phyloP scores from a whole-genome alignment of 148 eudicot genomes.

The Pouteria glomerata region DNA sequence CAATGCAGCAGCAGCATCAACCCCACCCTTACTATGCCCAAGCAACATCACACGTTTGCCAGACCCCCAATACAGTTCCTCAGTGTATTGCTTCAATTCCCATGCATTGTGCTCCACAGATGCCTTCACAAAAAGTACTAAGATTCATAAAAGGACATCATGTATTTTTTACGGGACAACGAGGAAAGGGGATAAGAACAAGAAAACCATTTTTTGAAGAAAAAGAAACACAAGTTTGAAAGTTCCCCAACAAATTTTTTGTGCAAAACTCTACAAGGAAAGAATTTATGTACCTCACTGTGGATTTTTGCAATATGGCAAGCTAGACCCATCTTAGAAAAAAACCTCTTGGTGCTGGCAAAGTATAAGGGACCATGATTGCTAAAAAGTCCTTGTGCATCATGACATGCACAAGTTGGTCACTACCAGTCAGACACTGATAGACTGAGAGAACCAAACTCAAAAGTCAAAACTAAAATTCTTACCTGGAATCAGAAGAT shows the following conservation, averaged over 20 bases:
- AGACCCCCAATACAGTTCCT: conserved; percentile 94
- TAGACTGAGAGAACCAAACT: conserved; percentile 10
- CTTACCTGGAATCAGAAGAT: conserved; percentile 87
- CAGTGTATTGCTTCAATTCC: conserved; percentile 77
- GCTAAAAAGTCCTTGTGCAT: conserved; percentile 77
- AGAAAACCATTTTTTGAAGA: not conserved
- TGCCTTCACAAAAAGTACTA: conserved; percentile 37
- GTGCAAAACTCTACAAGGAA: not conserved
- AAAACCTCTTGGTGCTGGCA: conserved; percentile 69
- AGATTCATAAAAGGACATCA: not conserved
- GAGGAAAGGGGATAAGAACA: not conserved
- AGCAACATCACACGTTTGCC: conserved; percentile 91
- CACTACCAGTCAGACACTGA: not conserved
- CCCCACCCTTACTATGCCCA: conserved; percentile 97
- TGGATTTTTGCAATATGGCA: conserved; percentile 96
- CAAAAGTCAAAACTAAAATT: not conserved
- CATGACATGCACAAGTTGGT: not conserved
- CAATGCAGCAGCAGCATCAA: conserved; percentile 95
- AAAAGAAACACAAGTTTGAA: not conserved
- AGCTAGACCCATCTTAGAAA: conserved; percentile 93
- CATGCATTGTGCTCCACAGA: conserved; percentile 88
- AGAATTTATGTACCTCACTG: conserved; percentile 58
- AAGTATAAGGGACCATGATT: conserved; percentile 90
- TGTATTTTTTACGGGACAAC: not conserved
- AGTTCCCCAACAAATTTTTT: not conserved